Evolutionary conservation across 805 yeast species (phyloP), one percentile per base, ranked within the genome.

Genomic region (Lipomyces yamanashiensis): DNA sequence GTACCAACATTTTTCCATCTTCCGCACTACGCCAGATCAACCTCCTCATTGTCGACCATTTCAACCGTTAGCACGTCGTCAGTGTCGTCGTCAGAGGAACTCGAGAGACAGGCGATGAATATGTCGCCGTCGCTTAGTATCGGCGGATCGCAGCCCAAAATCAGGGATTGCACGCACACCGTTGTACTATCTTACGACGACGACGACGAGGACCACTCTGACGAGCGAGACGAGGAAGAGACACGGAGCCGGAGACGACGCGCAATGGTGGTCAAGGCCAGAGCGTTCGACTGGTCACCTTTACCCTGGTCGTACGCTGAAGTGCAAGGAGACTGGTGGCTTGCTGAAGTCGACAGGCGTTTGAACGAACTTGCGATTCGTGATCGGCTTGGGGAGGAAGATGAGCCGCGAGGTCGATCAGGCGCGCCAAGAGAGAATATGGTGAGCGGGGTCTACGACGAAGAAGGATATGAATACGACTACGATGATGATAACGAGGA

Each of bases 241-340:
- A 34, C 21, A 34, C 51, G 51, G 40, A 28, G 28, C 28, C 28
- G 33, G 43, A 28, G 39, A 43, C 37, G 12, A 15, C 23, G 36
- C 39, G 33, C 19, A 39, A 28, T 28, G 39, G 40, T 45, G 34
- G 58, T 52, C 19, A 54, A 59, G 50, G 23, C 58, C 15, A 40
- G 64, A 17, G 41, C 61, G 36, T 51, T 56, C 17, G 58, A 61
- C 19, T 58, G 65, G 62, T 62, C 65, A 41, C 62, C 65, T 10
- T 19, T 58, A n/a, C 65, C 65, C 15, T 58, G 65, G 62, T n/a
- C 47, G 19, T 39, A 43, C 28, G 49, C 61, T 7, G 58, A 52
- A 17, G 41, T 60, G 21, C 63, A 51, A 2, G 43, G 39, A n/a
- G 59, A 48, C 13, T 55, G 59, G 59, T 55, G 63, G 63, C 33